Percentiles rank a stretch among this genome's conserved stretches.
Conservation (phyloP, 768 basidiomycete species). For the Nidularia sp. region DNA sequence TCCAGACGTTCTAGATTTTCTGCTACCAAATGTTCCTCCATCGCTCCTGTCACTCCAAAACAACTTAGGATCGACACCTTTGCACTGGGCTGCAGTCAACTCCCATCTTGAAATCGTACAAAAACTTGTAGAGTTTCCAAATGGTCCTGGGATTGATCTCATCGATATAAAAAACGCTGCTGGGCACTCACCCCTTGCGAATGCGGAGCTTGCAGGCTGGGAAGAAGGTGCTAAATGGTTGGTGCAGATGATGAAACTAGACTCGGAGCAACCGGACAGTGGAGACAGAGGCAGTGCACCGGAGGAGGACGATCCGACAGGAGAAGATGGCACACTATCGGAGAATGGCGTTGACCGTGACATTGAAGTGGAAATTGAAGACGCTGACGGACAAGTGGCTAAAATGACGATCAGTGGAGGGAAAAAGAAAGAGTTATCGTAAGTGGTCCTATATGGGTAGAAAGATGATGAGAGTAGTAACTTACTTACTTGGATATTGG, state of each 20-base stretch:
- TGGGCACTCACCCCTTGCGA: slow-evolving; percentile 73
- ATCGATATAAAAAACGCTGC: slow-evolving; percentile 76
- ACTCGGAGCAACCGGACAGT: slow-evolving; percentile 35
- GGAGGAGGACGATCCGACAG: slow-evolving; percentile 25
- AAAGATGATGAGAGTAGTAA: too few species aligned
- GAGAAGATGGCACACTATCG: slow-evolving; percentile 8
- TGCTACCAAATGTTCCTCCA: slow-evolving; percentile 59
- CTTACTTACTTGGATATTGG: neutral
- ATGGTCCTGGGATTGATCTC: slow-evolving; percentile 58
- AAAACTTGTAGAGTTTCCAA: slow-evolving; percentile 51
- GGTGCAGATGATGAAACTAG: slow-evolving; percentile 76
- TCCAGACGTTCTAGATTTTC: slow-evolving; percentile 71
- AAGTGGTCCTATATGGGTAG: too few species aligned
- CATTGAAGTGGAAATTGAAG: slow-evolving; percentile 68
- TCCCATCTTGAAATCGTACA: slow-evolving; percentile 62
- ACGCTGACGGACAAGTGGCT: slow-evolving; percentile 66
- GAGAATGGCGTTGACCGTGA: slow-evolving; percentile 28
- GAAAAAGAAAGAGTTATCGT: neutral
- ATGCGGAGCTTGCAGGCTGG: slow-evolving; percentile 78
- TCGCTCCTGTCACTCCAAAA: slow-evolving; percentile 62
- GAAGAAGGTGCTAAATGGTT: slow-evolving; percentile 84
- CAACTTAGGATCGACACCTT: slow-evolving; percentile 69
- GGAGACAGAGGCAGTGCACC: slow-evolving; percentile 31
- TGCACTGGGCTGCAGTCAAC: slow-evolving; percentile 93
- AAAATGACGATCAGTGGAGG: slow-evolving; percentile 50